phyloP scores from a whole-genome alignment of 2,329 filamentous ascomycete genomes.

The Xylariales sp. region DNA sequence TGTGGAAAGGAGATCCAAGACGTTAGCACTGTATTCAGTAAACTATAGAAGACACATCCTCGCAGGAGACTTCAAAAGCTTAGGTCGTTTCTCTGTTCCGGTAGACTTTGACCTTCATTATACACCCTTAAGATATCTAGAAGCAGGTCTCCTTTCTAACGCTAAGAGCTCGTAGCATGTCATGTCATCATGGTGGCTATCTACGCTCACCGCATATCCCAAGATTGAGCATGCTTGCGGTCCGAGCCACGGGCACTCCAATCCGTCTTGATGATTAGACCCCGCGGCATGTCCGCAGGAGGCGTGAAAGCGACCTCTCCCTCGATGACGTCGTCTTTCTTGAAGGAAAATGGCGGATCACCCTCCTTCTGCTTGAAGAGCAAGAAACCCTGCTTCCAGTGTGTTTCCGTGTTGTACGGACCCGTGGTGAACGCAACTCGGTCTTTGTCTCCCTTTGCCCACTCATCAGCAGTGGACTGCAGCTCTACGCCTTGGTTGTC shows the following conservation, averaged over 20 bases:
- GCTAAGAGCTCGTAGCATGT: no score
- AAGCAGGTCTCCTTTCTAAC: no score
- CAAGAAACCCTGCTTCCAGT: slow-evolving; percentile 84
- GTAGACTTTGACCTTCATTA: no score
- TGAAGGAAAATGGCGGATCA: slow-evolving; percentile 42
- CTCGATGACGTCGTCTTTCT: slow-evolving; percentile 52
- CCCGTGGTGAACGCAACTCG: slow-evolving; percentile 86
- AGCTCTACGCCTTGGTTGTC: slow-evolving; percentile 40
- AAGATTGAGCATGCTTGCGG: slow-evolving; percentile 41
- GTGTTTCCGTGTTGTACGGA: slow-evolving; percentile 69
- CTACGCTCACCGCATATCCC: slow-evolving; percentile 24
- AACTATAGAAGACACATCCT: no score
- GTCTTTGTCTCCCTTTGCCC: slow-evolving; percentile 51
- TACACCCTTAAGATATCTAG: no score
- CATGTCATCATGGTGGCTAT: no score
- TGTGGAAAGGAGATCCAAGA: no score
- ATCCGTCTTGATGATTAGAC: slow-evolving; percentile 57
- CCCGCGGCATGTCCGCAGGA: slow-evolving; percentile 63
- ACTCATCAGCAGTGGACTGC: slow-evolving; percentile 54
- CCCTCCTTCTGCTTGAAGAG: slow-evolving; percentile 52
- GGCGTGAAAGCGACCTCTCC: slow-evolving; percentile 70
- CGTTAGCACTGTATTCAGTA: no score
- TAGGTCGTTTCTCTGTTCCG: no score
- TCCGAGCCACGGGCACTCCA: slow-evolving; percentile 49
- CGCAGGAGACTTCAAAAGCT: no score